Evolutionary conservation across 805 yeast genomes (phyloP).

Genomic region (Clavispora santaluciae): DNA sequence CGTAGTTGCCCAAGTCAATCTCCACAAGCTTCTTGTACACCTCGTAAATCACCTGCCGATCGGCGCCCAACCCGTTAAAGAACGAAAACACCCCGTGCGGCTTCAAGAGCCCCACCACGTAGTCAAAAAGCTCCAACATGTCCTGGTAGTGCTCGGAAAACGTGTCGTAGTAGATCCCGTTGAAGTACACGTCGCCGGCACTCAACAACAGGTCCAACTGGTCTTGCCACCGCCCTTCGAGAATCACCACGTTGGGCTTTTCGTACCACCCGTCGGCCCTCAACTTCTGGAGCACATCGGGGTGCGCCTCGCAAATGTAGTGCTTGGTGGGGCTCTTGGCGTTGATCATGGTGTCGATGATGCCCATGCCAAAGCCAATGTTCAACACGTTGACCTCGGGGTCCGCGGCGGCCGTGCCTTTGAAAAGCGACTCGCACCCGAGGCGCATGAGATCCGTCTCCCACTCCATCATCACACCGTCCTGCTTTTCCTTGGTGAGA

Average conservation of each 20-base stretch:
- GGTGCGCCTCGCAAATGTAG: conserved; percentile 92
- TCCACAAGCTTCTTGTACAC: conserved; percentile 82
- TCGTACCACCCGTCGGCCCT: conserved; percentile 78
- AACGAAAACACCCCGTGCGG: conserved; percentile 84
- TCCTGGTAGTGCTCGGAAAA: conserved; percentile 88
- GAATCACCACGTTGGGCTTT: conserved; percentile 61
- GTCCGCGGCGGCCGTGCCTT: conserved; percentile 31
- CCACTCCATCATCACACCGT: conserved; percentile 99
- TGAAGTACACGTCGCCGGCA: conserved; percentile 64
- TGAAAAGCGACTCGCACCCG: conserved; percentile 72
- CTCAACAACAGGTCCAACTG: conserved; percentile 60
- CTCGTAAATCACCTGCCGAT: conserved; percentile 43
- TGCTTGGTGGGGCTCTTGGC: conserved; percentile 56
- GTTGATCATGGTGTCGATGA: conserved; percentile 71
- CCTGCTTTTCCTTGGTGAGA: conserved; percentile 65
- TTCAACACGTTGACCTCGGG: conserved; percentile 56
- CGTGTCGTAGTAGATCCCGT: conserved; percentile 92
- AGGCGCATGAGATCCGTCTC: conserved; percentile 76
- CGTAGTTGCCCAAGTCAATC: conserved; percentile 74
- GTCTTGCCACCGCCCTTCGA: conserved; percentile 94
- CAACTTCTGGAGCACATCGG: conserved; percentile 74
- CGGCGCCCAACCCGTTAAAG: conserved; percentile 74
- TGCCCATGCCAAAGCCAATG: conserved; percentile 97
- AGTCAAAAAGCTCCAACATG: conserved; percentile 80
- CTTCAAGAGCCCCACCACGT: conserved; percentile 73